phyloP scores from a whole-genome alignment of 495 filamentous ascomycete species.

The Hypoxylon intermedium region DNA sequence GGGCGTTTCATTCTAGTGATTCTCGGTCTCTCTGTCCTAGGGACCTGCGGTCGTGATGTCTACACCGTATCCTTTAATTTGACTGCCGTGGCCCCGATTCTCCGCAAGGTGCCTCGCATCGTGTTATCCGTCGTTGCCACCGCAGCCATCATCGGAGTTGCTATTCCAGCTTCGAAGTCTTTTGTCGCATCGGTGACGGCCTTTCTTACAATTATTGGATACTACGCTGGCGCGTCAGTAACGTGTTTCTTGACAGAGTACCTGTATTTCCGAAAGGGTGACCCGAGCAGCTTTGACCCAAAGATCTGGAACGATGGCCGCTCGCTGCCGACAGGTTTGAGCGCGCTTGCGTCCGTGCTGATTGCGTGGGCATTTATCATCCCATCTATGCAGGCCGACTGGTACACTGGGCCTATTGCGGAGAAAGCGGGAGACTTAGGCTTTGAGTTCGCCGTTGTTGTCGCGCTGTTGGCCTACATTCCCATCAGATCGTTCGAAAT shows the following conservation, averaged over 20 bases:
- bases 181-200: slow-evolving; percentile 52
- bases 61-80: slow-evolving; percentile 53
- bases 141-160: slow-evolving; percentile 50
- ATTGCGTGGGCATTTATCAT: slow-evolving; percentile 48
- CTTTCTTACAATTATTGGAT: slow-evolving; percentile 55
- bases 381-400: slow-evolving; percentile 56
- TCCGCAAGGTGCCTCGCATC: slow-evolving; percentile 48
- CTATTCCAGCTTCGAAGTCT: slow-evolving; percentile 50
- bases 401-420: slow-evolving; percentile 56
- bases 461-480: slow-evolving; percentile 50
- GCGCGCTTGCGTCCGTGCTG: slow-evolving; percentile 43
- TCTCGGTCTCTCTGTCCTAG: slow-evolving; percentile 53
- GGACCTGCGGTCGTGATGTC: slow-evolving; percentile 46
- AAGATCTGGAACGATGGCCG: slow-evolving; percentile 49
- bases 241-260: slow-evolving; percentile 50
- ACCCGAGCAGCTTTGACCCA: slow-evolving; percentile 41
- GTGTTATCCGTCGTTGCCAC: slow-evolving; percentile 51
- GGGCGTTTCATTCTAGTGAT: slow-evolving; percentile 55
- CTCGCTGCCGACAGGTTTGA: slow-evolving; percentile 49
- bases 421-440: slow-evolving; percentile 56
- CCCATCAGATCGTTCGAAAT: slow-evolving; percentile 40
- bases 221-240: slow-evolving; percentile 54
- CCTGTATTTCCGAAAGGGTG: slow-evolving; percentile 46
- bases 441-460: slow-evolving; percentile 55
- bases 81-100: slow-evolving; percentile 50